Evolutionary conservation across 768 basidiomycete species (phyloP).

Genomic region (Rhizopogon vesiculosus): DNA sequence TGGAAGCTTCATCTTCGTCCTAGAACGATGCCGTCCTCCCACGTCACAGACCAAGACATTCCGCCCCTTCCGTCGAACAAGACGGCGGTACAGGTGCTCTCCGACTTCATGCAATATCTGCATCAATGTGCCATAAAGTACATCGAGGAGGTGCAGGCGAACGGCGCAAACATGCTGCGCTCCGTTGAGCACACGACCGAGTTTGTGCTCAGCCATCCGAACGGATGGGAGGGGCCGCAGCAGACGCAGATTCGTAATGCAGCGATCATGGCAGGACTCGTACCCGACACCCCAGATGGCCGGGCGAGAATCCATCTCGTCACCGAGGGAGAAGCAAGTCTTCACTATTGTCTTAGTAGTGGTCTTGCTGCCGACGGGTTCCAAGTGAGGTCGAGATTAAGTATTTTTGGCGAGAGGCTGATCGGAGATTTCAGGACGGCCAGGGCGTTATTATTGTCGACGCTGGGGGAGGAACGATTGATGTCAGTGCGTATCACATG

Average conservation of each 20-base stretch:
- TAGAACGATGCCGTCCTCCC: conserved; percentile 12
- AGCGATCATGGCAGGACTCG: conserved; percentile 35
- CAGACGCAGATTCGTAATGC: conserved; percentile 41
- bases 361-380: conserved; percentile 27
- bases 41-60: conserved; percentile 28
- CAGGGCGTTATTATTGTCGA: conserved; percentile 53
- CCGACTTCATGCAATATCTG: conserved; percentile 47
- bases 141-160: conserved; percentile 41
- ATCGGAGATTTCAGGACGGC: conserved; percentile 27
- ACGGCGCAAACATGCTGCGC: conserved; percentile 35
- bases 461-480: conserved; percentile 59
- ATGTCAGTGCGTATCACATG: conserved; percentile 51
- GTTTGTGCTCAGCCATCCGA: conserved; percentile 44
- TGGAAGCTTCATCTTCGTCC: conserved; percentile 34
- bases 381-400: conserved; percentile 11
- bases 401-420: neutral
- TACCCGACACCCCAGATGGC: conserved; percentile 32
- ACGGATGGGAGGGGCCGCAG: conserved; percentile 43
- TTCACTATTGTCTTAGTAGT: conserved; percentile 42
- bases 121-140: conserved; percentile 37
- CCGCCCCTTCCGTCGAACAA: conserved; percentile 40
- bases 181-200: conserved; percentile 37
- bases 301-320: conserved; percentile 38
- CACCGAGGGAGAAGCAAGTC: conserved; percentile 49
- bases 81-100: conserved; percentile 38